Conservation (phyloP, 805 yeast genomes). For the Myxozyma monticola region DNA sequence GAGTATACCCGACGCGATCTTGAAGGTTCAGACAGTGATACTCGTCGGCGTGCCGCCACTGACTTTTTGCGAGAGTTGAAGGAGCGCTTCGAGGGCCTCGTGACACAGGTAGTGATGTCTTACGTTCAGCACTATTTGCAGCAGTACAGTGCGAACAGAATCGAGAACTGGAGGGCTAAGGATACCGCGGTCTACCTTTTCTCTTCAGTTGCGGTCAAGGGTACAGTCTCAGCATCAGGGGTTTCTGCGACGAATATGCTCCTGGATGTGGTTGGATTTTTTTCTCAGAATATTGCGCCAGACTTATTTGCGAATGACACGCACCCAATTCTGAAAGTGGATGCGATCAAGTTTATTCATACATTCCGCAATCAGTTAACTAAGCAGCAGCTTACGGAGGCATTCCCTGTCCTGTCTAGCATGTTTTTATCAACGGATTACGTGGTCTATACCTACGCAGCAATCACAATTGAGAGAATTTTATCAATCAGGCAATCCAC, state of each 20-base stretch:
- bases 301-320: constrained; percentile 61
- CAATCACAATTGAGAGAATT: constrained; percentile 87
- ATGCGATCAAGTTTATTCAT: constrained; percentile 87
- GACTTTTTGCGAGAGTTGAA: constrained; percentile 87
- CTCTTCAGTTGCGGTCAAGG: constrained; percentile 87
- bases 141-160: constrained; percentile 47
- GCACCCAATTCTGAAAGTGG: constrained; percentile 82
- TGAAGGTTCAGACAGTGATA: constrained; percentile 92
- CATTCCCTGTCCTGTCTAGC: constrained; percentile 73
- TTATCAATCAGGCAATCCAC: constrained; percentile 61
- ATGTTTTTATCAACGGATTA: constrained; percentile 67
- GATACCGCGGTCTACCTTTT: constrained; percentile 85
- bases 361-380: constrained; percentile 91
- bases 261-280: constrained; percentile 84
- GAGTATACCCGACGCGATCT: constrained; percentile 88
- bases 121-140: constrained; percentile 69
- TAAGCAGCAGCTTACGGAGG: constrained; percentile 74
- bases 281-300: constrained; percentile 74
- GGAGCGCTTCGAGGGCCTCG: constrained; percentile 68
- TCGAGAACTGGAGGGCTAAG: constrained; percentile 74
- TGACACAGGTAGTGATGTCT: constrained; percentile 70
- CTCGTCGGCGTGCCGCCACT: constrained; percentile 89
- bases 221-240: constrained; percentile 81
- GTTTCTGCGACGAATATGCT: constrained; percentile 81
- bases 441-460: constrained; percentile 89